Evolutionary conservation across 2,329 filamentous ascomycete species (phyloP).

Genomic region (Monosporascus sp.): DNA sequence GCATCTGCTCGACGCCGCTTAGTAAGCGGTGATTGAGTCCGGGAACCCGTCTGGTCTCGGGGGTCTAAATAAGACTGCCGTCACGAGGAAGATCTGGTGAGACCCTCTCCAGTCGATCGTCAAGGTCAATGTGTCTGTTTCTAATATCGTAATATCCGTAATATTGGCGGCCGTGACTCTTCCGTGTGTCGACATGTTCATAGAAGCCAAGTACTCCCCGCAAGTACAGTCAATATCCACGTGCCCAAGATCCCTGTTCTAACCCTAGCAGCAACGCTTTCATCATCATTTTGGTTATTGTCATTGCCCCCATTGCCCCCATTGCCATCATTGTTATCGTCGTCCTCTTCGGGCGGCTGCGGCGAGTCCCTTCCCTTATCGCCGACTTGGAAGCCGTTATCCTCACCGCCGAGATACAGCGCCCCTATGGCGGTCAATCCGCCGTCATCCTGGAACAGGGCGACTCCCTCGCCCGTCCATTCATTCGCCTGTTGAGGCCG

Average conservation of each 20-base stretch:
- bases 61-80: no score
- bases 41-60: no score
- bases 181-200: neutral
- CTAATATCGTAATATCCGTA: no score
- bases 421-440: constrained; percentile 34
- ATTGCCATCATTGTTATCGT: constrained; percentile 2
- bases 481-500: constrained; percentile 31
- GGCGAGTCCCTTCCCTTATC: constrained; percentile 11
- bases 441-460: constrained; percentile 31
- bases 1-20: no score
- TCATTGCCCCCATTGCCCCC: constrained; percentile 2
- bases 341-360: constrained; percentile 7
- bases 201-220: neutral
- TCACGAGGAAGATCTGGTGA: no score
- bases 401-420: constrained; percentile 33
- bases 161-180: no score
- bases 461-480: constrained; percentile 34
- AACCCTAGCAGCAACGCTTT: neutral
- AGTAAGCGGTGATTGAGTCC: no score
- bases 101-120: no score
- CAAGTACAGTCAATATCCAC: neutral
- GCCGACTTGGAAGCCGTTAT: constrained; percentile 32
- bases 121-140: no score
- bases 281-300: neutral
- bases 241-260: neutral